Evolutionary conservation across 495 filamentous ascomycete genomes (phyloP), one percentile per base, ranked within the genome.

Genomic region (Usnea hakonensis): DNA sequence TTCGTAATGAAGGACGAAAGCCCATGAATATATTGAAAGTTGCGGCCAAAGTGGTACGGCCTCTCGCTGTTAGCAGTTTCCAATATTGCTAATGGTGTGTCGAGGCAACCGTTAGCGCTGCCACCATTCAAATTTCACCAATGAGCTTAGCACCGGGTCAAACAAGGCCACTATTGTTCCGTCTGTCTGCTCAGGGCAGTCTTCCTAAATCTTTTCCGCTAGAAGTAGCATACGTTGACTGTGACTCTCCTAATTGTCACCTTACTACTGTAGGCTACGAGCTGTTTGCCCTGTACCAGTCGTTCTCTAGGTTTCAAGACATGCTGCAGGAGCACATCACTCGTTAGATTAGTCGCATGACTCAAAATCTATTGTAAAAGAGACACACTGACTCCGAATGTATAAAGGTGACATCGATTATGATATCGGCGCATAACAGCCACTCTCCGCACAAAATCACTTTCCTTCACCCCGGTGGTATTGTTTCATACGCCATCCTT

Each of bases 401-500:
- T n/a, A n/a, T n/a, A n/a, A n/a, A n/a, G n/a, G n/a, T n/a, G n/a
- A 23, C 62, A 3, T 46, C 32, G 16, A 23, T 30, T 28, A 16
- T 17, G 13, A 26, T 66, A 32, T 35, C 26, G 28, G 17, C 21
- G 19, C 40, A 62, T 58, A 43, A 57, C 37, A 57, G 74, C 26
- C 50, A 61, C 46, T 54, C 59, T 13, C 74, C 83, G 14, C 82
- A 84, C 53, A 81, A 79, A 68, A 70, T 83, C 55, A 85, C 83
- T 13, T 83, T 78, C 64, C 69, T 82, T 55, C 83, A 85, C 65
- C 81, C 81, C 37, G 73, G 75, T 32, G 75, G 76, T 44, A 78
- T 81, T 62, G 76, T 84, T n/a, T 85, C 82, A n/a, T 85, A 84
- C 70, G 81, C 83, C 14, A 79, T 85, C 36, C 68, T 86, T 57